Conservation (phyloP, 306 rosid species). For the Sindora glabra region DNA sequence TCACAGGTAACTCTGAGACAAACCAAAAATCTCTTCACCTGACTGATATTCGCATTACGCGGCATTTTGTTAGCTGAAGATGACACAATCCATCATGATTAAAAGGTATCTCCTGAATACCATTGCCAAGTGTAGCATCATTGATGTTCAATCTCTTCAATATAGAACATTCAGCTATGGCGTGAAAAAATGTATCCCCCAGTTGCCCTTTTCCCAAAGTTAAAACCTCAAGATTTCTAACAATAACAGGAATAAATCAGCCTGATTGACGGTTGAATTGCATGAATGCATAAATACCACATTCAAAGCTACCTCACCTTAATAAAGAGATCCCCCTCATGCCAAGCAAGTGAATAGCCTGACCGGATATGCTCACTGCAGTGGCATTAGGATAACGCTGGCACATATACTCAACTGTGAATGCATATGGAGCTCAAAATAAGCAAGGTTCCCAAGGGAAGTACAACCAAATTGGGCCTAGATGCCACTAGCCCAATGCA, state of each 20-base stretch:
- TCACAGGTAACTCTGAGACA: not conserved
- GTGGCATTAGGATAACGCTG: too few relatives aligned
- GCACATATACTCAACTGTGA: too few relatives aligned
- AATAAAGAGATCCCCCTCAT: too few relatives aligned
- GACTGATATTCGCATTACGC: slow-evolving; percentile 85
- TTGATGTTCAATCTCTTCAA: slow-evolving; percentile 63
- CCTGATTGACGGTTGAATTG: not conserved
- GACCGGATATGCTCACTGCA: too few relatives aligned
- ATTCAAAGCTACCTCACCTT: slow-evolving; percentile 2
- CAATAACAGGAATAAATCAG: slow-evolving; percentile 20
- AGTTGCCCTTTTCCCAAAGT: slow-evolving; percentile 74
- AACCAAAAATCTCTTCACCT: slow-evolving; percentile 42
- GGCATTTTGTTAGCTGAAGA: slow-evolving; percentile 81
- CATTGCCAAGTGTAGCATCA: slow-evolving; percentile 85
- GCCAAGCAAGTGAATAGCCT: too few relatives aligned
- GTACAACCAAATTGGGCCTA: not conserved
- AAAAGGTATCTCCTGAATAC: slow-evolving; percentile 75
- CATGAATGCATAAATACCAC: not conserved
- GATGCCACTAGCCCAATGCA: not conserved
- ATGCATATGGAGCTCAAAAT: slow-evolving; percentile 15
- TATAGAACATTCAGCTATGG: slow-evolving; percentile 62
- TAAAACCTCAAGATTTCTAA: slow-evolving; percentile 83
- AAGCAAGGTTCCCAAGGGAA: not conserved
- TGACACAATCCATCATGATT: slow-evolving; percentile 75
- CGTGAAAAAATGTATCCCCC: slow-evolving; percentile 71